phyloP scores from a whole-genome alignment of 345 rosid species.

The Chamaenerion angustifolium region DNA sequence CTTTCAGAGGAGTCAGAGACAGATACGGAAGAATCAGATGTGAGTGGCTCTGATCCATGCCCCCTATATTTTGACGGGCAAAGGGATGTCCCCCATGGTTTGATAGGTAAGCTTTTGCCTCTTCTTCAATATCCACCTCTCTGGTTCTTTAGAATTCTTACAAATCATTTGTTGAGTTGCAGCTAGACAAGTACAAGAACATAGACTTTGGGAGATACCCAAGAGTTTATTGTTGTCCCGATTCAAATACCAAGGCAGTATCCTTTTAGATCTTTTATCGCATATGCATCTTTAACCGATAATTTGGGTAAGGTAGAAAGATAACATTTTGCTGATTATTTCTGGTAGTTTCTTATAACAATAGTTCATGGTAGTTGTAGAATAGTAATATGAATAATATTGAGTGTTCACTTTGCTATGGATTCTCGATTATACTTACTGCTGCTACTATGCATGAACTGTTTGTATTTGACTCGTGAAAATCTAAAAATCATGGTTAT shows the following conservation, averaged over 20 bases:
- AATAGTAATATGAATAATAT: too few species aligned
- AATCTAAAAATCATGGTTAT: too few species aligned
- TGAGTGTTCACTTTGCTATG: too few species aligned
- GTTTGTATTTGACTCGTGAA: too few species aligned
- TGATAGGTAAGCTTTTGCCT: constrained; percentile 9
- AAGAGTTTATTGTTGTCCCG: constrained; percentile 87
- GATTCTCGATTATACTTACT: too few species aligned
- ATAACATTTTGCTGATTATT: too few species aligned
- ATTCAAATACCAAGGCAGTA: constrained; percentile 96
- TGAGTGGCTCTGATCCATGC: constrained; percentile 96
- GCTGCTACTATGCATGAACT: too few species aligned
- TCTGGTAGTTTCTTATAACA: too few species aligned
- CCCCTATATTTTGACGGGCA: constrained; percentile 80
- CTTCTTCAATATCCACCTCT: constrained; percentile 1
- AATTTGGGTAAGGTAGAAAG: too few species aligned
- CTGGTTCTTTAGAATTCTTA: too few species aligned
- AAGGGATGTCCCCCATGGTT: constrained; percentile 96
- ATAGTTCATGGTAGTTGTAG: too few species aligned
- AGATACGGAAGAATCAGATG: constrained; percentile 36
- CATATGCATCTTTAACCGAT: neutral
- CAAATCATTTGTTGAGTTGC: constrained; percentile 4
- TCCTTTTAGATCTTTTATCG: constrained; percentile 27
- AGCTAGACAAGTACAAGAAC: constrained; percentile 89
- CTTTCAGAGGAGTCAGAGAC: constrained; percentile 51
- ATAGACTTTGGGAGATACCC: constrained; percentile 97